phyloP scores from a whole-genome alignment of 164 flowering plant species.

The Vitis rotundifolia region DNA sequence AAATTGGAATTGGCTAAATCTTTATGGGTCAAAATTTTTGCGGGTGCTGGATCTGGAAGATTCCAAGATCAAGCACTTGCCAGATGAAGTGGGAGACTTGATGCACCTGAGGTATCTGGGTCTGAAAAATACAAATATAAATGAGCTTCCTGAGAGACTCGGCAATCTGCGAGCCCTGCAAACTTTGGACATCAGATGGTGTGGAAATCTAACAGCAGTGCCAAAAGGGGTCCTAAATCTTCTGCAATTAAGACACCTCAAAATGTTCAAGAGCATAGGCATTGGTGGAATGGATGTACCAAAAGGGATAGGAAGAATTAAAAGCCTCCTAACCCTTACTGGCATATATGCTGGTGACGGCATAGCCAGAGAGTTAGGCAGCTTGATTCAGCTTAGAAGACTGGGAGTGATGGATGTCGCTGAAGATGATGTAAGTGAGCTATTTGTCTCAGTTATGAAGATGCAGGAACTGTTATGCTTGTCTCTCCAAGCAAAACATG shows the following conservation, averaged over 20 bases:
- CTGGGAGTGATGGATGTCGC: too few species aligned
- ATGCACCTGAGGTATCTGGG: constrained; percentile 29
- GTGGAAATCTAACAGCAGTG: constrained; percentile 16
- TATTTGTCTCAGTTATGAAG: not conserved
- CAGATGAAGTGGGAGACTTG: constrained; percentile 28
- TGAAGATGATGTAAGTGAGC: too few species aligned
- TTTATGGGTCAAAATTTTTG: constrained; percentile 16
- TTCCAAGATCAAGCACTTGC: constrained; percentile 16
- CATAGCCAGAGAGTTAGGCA: constrained; percentile 17
- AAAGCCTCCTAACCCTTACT: constrained; percentile 23
- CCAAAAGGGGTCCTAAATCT: constrained; percentile 18
- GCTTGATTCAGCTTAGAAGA: constrained; percentile 12
- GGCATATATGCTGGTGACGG: constrained; percentile 22
- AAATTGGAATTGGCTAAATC: constrained; percentile 12
- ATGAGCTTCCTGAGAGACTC: constrained; percentile 21
- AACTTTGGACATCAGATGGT: constrained; percentile 26
- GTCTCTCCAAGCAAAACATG: constrained; percentile 20
- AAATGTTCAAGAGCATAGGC: constrained; percentile 23
- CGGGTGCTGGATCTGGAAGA: constrained; percentile 30
- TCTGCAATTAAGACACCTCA: constrained; percentile 25
- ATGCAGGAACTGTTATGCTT: not conserved
- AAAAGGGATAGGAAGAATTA: constrained; percentile 16
- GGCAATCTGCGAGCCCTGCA: constrained; percentile 19
- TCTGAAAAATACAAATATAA: constrained; percentile 19
- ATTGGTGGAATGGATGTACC: constrained; percentile 21